phyloP scores from a whole-genome alignment of 768 basidiomycete genomes.

The Mycena venus region DNA sequence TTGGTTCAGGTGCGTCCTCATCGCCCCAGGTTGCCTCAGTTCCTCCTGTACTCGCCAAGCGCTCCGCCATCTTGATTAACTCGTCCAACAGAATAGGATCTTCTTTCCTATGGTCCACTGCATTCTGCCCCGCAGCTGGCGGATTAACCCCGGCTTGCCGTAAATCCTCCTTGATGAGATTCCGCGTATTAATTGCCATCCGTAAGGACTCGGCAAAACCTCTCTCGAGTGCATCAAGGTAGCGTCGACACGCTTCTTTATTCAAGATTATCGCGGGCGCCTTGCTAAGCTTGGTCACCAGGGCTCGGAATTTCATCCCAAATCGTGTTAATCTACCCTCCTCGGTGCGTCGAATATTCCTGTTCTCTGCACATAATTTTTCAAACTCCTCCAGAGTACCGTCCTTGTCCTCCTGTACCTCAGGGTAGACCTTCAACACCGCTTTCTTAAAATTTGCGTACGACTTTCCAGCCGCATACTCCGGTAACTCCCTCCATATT shows the following conservation, averaged over 20 bases:
- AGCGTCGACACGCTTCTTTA: too few relatives aligned
- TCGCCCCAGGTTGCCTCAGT: slow-evolving; percentile 14
- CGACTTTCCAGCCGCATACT: slow-evolving; percentile 2
- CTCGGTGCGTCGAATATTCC: slow-evolving; percentile 8
- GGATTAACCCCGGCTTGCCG: neutral
- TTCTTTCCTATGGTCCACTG: slow-evolving; percentile 1
- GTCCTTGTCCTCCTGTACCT: slow-evolving; percentile 8
- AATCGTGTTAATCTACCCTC: slow-evolving; percentile 4
- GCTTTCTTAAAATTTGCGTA: slow-evolving; percentile 14
- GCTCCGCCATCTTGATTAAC: slow-evolving; percentile 20
- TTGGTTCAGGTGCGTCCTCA: neutral
- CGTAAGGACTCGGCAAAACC: slow-evolving; percentile 11
- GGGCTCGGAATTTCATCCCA: neutral
- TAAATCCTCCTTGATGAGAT: slow-evolving; percentile 13
- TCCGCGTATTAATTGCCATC: slow-evolving; percentile 13
- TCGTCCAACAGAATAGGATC: slow-evolving; percentile 22
- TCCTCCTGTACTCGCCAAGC: neutral
- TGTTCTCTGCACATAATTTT: slow-evolving; percentile 9
- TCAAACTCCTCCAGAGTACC: too few relatives aligned
- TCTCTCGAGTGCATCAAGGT: slow-evolving; percentile 12
- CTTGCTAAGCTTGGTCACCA: slow-evolving; percentile 17
- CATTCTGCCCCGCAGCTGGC: neutral
- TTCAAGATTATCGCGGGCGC: slow-evolving; percentile 6
- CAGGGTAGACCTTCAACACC: slow-evolving; percentile 12
- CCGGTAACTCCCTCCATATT: neutral